phyloP scores from a whole-genome alignment of 805 yeast species.

The Pichia membranifaciens region DNA sequence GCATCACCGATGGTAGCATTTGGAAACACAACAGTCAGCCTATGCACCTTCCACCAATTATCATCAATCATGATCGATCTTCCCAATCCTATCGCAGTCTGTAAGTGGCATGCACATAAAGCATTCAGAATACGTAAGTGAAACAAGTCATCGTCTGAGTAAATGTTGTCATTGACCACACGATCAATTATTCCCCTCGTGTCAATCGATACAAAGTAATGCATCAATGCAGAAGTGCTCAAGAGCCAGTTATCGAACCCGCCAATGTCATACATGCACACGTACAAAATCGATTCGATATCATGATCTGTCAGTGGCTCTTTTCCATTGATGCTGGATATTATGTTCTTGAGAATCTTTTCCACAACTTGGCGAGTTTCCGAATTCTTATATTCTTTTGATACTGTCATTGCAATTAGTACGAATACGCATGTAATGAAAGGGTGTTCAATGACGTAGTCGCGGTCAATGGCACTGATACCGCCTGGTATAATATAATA shows the following conservation, averaged over 20 bases:
- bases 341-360: slow-evolving; percentile 44
- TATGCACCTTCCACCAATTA: slow-evolving; percentile 35
- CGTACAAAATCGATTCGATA: slow-evolving; percentile 52
- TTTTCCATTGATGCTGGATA: slow-evolving; percentile 37
- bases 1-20: slow-evolving; percentile 49
- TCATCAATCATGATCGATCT: slow-evolving; percentile 37
- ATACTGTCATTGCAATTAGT: slow-evolving; percentile 50
- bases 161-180: slow-evolving; percentile 23
- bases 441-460: slow-evolving; percentile 45
- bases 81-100: slow-evolving; percentile 45
- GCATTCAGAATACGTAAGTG: slow-evolving; percentile 51
- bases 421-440: slow-evolving; percentile 51
- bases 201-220: slow-evolving; percentile 41
- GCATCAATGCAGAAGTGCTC: slow-evolving; percentile 47
- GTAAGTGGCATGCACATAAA: slow-evolving; percentile 46
- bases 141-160: slow-evolving; percentile 38
- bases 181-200: slow-evolving; percentile 37
- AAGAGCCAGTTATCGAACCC: slow-evolving; percentile 44
- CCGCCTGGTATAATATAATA: slow-evolving; percentile 63
- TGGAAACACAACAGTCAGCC: slow-evolving; percentile 42
- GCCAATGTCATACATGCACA: slow-evolving; percentile 44
- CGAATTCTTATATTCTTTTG: slow-evolving; percentile 44
- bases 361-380: slow-evolving; percentile 43
- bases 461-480: slow-evolving; percentile 39
- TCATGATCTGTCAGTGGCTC: slow-evolving; percentile 51